Evolutionary conservation across 1,284 basidiomycete species (phyloP), one percentile per base, ranked within the genome.

Genomic region (Sporisorium exsertum): DNA sequence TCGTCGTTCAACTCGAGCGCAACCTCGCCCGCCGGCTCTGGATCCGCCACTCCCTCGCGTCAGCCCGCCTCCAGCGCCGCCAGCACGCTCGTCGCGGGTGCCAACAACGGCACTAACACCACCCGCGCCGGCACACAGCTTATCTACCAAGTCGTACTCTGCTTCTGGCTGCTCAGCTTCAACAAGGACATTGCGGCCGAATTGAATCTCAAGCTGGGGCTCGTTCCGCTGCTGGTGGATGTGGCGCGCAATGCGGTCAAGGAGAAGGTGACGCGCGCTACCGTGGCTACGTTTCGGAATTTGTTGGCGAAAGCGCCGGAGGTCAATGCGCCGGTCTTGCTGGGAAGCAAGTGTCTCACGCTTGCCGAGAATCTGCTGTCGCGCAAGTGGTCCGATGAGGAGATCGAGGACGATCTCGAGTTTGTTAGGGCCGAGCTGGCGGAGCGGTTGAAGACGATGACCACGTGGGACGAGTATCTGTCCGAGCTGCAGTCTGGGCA

Each of bases 251-350:
- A 87, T 20, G 95, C 95, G 1, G 92, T 94, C 47, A 99, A 99
- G 87, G 96, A 99, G 87, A 99, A 99, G 86, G 94, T 99, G 29
- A 93, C 94, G 70, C 91, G 96, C 20, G 92, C 99, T n/a, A 91
- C 96, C 58, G 89, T 97, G 12, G 94, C 96, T 8, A 95, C 95
- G 0, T 93, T 97, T 32, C 65, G 68, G 35, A 98, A 98, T 85
- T 88, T 98, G 32, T 90, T 97, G 16, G 88, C 89, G 29, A 93
- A 93, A 82, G 93, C 93, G 1, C 92, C 94, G 1, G 87, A 89
- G 0, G 90, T 90, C 32, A 99, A 97, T 84, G 88, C 97, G 12
- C 92, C 94, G 18, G 91, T 94, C 4, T 95, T 99, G 93, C 89
- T 99, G 27, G 94, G 95, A 12, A 90, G 92, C 6, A 91, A 94